These are phyloP conservation scores for Fraxinus sp. DNA, from an alignment of 305 asterid genomes.

Conservation along the genomic window DNA sequence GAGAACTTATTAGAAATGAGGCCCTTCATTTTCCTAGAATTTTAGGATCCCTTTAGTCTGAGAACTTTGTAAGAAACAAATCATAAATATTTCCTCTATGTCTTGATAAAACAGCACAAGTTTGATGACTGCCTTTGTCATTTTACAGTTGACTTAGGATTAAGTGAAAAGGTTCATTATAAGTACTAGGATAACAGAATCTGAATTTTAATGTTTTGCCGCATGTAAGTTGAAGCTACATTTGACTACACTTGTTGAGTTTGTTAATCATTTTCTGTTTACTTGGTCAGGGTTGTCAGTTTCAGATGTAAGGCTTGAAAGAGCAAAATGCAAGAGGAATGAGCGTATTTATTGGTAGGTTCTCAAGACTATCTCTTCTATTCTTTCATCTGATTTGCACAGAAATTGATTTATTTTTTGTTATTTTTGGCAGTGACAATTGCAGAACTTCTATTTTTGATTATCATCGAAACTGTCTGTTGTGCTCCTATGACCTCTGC, in stretches of 20 bases:
- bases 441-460: constrained; percentile 66
- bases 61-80: neutral
- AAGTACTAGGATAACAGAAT: constrained; percentile 1
- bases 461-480: constrained; percentile 59
- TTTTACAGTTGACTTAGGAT: neutral
- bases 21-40: neutral
- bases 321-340: constrained; percentile 24
- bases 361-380: neutral
- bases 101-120: neutral
- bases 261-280: neutral
- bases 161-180: neutral
- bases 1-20: neutral
- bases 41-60: constrained; percentile 8
- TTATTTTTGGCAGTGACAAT: constrained; percentile 46
- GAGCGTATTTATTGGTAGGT: constrained; percentile 66
- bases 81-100: neutral
- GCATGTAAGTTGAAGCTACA: neutral
- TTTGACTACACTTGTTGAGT: neutral
- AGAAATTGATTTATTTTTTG: neutral
- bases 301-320: constrained; percentile 33
- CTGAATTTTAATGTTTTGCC: neutral
- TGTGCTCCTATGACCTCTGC: constrained; percentile 66
- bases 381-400: constrained; percentile 7
- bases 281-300: constrained; percentile 40
- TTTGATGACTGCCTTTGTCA: neutral